phyloP scores from a whole-genome alignment of 2,329 filamentous ascomycete genomes.

The Sporothrix pallida region DNA sequence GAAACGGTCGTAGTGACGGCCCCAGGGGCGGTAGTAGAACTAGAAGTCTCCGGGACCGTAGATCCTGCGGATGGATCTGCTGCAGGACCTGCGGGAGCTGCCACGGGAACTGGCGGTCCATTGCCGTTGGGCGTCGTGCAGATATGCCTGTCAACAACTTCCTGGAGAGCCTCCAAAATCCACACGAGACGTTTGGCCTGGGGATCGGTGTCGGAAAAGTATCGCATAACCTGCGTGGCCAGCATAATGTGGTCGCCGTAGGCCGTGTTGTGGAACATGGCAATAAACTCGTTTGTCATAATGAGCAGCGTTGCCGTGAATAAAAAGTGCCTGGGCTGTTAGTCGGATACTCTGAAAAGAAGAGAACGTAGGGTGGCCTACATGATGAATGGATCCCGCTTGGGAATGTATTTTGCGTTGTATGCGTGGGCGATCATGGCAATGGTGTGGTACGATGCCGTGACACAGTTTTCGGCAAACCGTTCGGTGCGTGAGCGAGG shows the following conservation, averaged over 20 bases:
- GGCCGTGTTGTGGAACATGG: slow-evolving; percentile 53
- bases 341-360: background rate
- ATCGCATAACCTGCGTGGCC: slow-evolving; percentile 56
- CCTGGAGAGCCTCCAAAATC: slow-evolving; percentile 57
- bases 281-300: slow-evolving; percentile 62
- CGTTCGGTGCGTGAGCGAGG: slow-evolving; percentile 44
- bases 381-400: slow-evolving; percentile 63
- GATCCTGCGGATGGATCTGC: too few species aligned
- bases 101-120: too few species aligned
- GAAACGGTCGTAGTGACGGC: background rate
- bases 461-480: slow-evolving; percentile 58
- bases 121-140: background rate
- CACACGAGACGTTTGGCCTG: slow-evolving; percentile 57
- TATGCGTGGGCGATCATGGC: slow-evolving; percentile 54
- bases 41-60: too few species aligned
- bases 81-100: too few species aligned
- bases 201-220: slow-evolving; percentile 55
- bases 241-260: slow-evolving; percentile 50
- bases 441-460: slow-evolving; percentile 58
- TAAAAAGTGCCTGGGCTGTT: slow-evolving; percentile 56
- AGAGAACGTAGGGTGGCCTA: slow-evolving; percentile 45
- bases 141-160: slow-evolving; percentile 46
- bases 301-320: slow-evolving; percentile 62
- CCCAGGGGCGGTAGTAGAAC: background rate
- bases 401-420: slow-evolving; percentile 53